phyloP scores from a whole-genome alignment of 2,329 filamentous ascomycete species.

The Aspergillus luchuensis region DNA sequence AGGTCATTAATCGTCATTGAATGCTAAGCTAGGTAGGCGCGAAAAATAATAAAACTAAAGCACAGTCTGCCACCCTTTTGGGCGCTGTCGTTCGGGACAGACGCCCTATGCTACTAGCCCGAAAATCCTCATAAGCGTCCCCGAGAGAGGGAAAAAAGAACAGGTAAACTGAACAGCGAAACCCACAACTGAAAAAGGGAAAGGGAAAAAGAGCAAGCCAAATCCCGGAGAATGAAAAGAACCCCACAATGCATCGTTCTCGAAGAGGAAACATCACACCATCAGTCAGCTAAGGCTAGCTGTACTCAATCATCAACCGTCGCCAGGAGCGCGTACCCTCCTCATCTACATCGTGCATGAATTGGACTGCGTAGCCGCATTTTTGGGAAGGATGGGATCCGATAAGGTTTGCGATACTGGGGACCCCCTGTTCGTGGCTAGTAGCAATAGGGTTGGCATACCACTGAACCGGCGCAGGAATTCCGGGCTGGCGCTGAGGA shows the following conservation, averaged over 20 bases:
- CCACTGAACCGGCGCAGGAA: constrained; percentile 16
- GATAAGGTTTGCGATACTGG: constrained; percentile 13
- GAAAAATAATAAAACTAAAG: background rate
- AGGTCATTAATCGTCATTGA: constrained; percentile 5
- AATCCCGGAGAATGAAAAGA: background rate
- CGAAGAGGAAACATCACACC: background rate
- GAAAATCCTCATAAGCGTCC: constrained; percentile 3
- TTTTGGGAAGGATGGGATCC: constrained; percentile 26
- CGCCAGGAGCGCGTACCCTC: constrained; percentile 37
- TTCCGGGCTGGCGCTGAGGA: constrained; percentile 14
- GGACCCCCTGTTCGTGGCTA: constrained; percentile 13
- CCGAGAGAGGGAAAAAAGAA: background rate
- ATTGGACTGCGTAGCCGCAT: constrained; percentile 34
- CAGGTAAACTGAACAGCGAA: background rate
- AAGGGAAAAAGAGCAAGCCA: constrained; percentile 6
- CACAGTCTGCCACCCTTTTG: constrained; percentile 14
- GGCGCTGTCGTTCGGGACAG: constrained; percentile 5
- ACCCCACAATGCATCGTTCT: background rate
- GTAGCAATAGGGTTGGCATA: background rate
- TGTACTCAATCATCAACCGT: constrained; percentile 41
- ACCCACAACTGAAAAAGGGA: constrained; percentile 1
- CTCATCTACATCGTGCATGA: constrained; percentile 33
- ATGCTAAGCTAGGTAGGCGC: background rate
- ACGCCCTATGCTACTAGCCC: constrained; percentile 13
- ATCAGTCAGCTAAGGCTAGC: constrained; percentile 21